These are phyloP conservation scores for Geosmithia flava DNA, from an alignment of 2,329 filamentous ascomycete species.

Conservation along the genomic window DNA sequence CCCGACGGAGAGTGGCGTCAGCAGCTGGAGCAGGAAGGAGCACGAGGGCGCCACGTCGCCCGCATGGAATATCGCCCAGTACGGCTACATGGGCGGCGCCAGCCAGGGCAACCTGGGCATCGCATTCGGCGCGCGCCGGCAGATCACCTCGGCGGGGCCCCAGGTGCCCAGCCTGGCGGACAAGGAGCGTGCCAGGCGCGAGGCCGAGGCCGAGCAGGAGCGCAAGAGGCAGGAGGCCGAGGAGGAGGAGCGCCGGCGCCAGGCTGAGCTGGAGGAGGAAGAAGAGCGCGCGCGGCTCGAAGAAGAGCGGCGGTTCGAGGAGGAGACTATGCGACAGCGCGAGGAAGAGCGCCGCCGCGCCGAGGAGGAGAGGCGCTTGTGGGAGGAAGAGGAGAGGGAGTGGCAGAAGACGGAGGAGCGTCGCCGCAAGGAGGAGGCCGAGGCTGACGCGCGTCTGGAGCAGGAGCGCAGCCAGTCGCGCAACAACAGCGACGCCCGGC, in stretches of 20 bases:
- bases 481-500: conserved; percentile 50
- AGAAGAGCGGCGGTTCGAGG: conserved; percentile 56
- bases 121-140: conserved; percentile 77
- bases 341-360: conserved; percentile 48
- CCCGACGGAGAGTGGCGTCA: conserved; percentile 48
- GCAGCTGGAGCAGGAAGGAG: conserved; percentile 79
- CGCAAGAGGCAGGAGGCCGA: conserved; percentile 41
- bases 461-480: conserved; percentile 53
- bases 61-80: conserved; percentile 97
- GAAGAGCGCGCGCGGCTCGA: conserved; percentile 46
- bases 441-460: conserved; percentile 53
- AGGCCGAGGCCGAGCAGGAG: conserved; percentile 46
- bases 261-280: conserved; percentile 38
- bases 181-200: conserved; percentile 58
- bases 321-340: conserved; percentile 46
- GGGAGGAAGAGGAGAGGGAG: conserved; percentile 64
- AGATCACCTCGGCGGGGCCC: conserved; percentile 79
- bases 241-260: conserved; percentile 33
- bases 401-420: conserved; percentile 70
- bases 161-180: conserved; percentile 70
- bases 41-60: conserved; percentile 74
- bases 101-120: conserved; percentile 94
- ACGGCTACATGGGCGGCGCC: conserved; percentile 95
- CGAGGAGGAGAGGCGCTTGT: conserved; percentile 57
- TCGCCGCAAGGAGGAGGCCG: conserved; percentile 59